phyloP scores from a whole-genome alignment of 768 basidiomycete species.

The Boletus rubescentipes region DNA sequence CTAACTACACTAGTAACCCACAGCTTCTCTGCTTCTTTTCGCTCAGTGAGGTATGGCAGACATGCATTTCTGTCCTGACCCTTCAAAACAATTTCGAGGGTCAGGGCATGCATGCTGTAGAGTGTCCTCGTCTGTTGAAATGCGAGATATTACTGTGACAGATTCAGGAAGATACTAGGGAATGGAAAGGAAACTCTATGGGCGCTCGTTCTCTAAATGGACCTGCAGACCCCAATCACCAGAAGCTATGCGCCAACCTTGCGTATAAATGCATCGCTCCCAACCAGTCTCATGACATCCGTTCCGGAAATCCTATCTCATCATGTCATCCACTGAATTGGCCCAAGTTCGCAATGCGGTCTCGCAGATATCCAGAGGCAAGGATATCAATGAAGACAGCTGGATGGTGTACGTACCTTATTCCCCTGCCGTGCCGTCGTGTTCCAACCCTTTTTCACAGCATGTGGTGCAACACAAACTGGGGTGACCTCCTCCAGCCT shows the following conservation, averaged over 20 bases:
- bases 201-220: neutral
- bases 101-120: no score
- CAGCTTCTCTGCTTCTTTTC: no score
- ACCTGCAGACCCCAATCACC: neutral
- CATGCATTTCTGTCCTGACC: no score
- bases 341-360: constrained; percentile 16
- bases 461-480: constrained; percentile 22
- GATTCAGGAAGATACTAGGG: neutral
- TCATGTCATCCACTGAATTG: constrained; percentile 15
- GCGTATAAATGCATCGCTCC: neutral
- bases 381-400: constrained; percentile 19
- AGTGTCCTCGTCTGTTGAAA: no score
- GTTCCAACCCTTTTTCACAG: neutral
- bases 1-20: no score
- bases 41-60: no score
- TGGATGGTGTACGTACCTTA: constrained; percentile 20
- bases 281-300: neutral
- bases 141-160: no score
- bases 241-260: neutral
- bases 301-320: neutral
- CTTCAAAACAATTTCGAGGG: no score
- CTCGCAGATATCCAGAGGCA: constrained; percentile 21
- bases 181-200: constrained; percentile 3
- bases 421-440: neutral
- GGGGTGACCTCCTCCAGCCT: constrained; percentile 21